phyloP scores from a whole-genome alignment of 306 rosid species.

The Carpinus viminea region DNA sequence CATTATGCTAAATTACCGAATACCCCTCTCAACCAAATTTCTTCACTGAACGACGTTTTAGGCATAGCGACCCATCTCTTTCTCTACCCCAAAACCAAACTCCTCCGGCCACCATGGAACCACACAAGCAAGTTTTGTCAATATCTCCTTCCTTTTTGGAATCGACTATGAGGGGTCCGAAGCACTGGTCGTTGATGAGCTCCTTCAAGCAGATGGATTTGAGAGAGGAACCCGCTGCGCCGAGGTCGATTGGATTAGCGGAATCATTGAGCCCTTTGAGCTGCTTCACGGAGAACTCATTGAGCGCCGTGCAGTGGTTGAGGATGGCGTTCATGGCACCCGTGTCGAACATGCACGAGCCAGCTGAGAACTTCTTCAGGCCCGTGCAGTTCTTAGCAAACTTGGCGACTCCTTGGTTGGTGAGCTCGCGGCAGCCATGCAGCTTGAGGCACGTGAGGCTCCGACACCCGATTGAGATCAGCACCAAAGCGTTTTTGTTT shows the following conservation, averaged over 20 bases:
- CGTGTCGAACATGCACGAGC: slow-evolving; percentile 66
- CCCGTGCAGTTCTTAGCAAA: slow-evolving; percentile 60
- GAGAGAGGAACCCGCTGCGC: slow-evolving; percentile 45
- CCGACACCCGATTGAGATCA: slow-evolving; percentile 62
- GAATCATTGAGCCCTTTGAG: slow-evolving; percentile 58
- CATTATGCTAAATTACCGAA: too few relatives aligned
- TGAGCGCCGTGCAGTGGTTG: slow-evolving; percentile 49
- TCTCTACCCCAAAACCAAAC: too few relatives aligned
- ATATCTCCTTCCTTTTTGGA: slow-evolving; percentile 37
- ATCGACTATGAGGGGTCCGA: slow-evolving; percentile 57
- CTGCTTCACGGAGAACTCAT: slow-evolving; percentile 76
- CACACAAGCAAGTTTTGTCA: too few relatives aligned
- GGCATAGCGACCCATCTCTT: too few relatives aligned
- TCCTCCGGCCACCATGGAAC: too few relatives aligned
- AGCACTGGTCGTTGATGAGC: slow-evolving; percentile 61
- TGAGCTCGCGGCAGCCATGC: slow-evolving; percentile 64
- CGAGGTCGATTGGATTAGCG: slow-evolving; percentile 40
- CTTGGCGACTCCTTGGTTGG: slow-evolving; percentile 54
- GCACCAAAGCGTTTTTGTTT: slow-evolving; percentile 56
- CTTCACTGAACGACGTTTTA: too few relatives aligned
- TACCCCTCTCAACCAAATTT: too few relatives aligned
- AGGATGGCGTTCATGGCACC: slow-evolving; percentile 60
- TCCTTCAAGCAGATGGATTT: slow-evolving; percentile 69
- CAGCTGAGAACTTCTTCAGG: slow-evolving; percentile 68
- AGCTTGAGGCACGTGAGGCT: slow-evolving; percentile 71